Evolutionary conservation across 2,329 filamentous ascomycete genomes (phyloP), one percentile per base, ranked within the genome.

Genomic region (Stenocarpella maydis): DNA sequence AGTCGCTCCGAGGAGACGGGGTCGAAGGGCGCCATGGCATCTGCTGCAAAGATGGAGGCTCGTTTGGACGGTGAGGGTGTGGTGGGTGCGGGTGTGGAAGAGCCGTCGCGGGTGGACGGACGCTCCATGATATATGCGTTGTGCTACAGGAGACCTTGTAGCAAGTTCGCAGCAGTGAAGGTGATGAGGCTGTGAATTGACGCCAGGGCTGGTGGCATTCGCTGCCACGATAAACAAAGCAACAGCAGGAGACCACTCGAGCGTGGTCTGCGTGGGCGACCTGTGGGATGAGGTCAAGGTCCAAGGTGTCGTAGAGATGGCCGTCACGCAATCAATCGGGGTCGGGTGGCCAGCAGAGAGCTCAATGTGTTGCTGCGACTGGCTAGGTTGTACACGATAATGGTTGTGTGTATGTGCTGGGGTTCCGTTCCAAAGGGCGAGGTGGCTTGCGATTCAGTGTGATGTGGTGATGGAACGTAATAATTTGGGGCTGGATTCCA

Each of bases 1-100:
- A 87, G 84, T 75, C 90, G 89, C 74, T 91, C 89, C 12, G 90
- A 88, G 24, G 90, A 90, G 64, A 87, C 82, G 43, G 85, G 82
- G 72, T 88, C 87, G 60, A 92, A 82, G 65, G 90, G 87, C 72
- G 74, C 74, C 69, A 71, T 71, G 9, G 7, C 73, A 60, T 73
- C 55, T 34, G 24, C 41, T 52, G 54, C 17, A 5, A 47, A 17
- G 54, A 53, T 43, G 34, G 68, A 68, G 43, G 64, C 21, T 45
- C 50, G 60, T 45, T 61, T 71, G 26, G 70, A 63, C 15, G 68
- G 66, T 10, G 70, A 64, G 5, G 68, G 60, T 14, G 61, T 65
- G 34, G 54, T 39, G 49, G 70, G 28, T 65, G 71, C 63, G 15
- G 61, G 70, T 19, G 71, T 71, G 24, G 55, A 61, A 43, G 65